Percentiles rank a stretch among this genome's conserved stretches.
phyloP scores from a whole-genome alignment of 1,284 basidiomycete genomes.

The Melampsora americana region DNA sequence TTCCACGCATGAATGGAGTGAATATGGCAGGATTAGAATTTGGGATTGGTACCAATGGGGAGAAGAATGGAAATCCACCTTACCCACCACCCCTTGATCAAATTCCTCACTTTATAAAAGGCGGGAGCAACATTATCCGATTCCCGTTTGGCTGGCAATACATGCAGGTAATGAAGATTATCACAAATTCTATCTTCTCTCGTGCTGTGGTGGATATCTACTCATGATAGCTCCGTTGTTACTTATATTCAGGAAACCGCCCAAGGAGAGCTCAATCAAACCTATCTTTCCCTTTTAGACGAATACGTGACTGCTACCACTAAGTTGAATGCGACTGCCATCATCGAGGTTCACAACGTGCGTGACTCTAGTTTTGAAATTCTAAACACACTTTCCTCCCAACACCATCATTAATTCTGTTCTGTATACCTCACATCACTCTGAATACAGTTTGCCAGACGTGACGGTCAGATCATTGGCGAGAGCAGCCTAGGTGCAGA shows the following conservation, averaged over 20 bases:
- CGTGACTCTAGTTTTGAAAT: background rate
- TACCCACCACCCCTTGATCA: background rate
- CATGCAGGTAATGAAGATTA: constrained; percentile 2
- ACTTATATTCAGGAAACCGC: background rate
- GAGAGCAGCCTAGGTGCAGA: background rate
- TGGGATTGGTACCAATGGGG: constrained; percentile 3
- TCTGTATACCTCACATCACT: background rate
- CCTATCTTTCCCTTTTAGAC: background rate
- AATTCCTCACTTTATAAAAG: constrained; percentile 17
- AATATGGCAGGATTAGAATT: constrained; percentile 37
- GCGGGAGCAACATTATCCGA: constrained; percentile 18
- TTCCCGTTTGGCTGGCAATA: constrained; percentile 18
- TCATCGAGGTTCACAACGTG: constrained; percentile 27
- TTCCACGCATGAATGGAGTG: constrained; percentile 7
- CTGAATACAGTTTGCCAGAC: constrained; percentile 11
- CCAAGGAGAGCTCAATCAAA: background rate
- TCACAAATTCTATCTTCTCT: too few relatives aligned
- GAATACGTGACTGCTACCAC: constrained; percentile 3
- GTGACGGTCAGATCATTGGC: background rate
- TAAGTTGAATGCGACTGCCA: background rate
- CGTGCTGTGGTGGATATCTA: too few relatives aligned
- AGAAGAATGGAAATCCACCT: background rate
- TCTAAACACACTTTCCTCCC: too few relatives aligned
- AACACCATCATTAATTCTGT: too few relatives aligned
- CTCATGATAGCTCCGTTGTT: background rate